Evolutionary conservation across 208 protist genomes (phyloP).

Genomic region (Leishmania braziliensis): DNA sequence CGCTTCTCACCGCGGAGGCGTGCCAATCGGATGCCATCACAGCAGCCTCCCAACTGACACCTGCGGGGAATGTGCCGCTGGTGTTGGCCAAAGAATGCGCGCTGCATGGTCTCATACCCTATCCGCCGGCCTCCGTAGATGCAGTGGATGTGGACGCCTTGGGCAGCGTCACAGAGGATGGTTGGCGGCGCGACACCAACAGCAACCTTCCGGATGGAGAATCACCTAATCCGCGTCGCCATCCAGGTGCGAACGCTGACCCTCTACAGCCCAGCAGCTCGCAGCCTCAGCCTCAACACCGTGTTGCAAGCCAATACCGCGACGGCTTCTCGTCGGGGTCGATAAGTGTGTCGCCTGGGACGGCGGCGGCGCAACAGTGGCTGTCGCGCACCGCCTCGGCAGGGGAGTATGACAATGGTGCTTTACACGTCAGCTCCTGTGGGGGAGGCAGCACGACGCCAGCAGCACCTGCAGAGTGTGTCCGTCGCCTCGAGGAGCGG

Average conservation of each 20-base stretch:
- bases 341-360: constrained; percentile 6
- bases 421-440: not conserved
- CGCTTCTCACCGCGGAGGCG: constrained; percentile 1
- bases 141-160: not conserved
- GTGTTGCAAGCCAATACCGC: not conserved
- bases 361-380: constrained; percentile 22
- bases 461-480: constrained; percentile 29
- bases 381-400: constrained; percentile 9
- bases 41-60: not conserved
- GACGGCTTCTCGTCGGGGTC: not conserved
- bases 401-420: not conserved
- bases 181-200: not conserved
- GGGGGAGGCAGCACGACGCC: not conserved
- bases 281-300: constrained; percentile 2
- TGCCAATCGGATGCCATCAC: not conserved
- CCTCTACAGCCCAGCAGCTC: not conserved
- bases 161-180: not conserved
- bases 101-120: not conserved
- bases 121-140: not conserved
- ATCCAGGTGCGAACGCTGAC: not conserved
- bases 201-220: constrained; percentile 12
- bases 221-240: constrained; percentile 30
- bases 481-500: constrained; percentile 34
- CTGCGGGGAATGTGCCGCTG: not conserved
- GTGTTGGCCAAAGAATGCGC: not conserved